phyloP scores from a whole-genome alignment of 257 asterid genomes.

The Thymus quinquecostatus region DNA sequence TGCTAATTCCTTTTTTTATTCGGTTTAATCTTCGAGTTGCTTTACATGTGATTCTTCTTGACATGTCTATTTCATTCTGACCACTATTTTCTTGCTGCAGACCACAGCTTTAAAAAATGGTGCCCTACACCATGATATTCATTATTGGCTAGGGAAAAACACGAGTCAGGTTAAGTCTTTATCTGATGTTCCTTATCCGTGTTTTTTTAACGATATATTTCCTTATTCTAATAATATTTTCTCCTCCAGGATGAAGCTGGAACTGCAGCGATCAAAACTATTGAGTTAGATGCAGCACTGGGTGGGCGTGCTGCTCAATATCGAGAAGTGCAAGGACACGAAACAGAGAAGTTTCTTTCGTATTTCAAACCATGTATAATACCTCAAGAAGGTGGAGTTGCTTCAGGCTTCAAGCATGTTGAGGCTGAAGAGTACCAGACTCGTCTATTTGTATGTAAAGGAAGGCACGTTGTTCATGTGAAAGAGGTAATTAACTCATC shows the following conservation, averaged over 20 bases:
- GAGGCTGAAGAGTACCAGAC: slow-evolving; percentile 82
- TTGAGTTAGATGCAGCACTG: slow-evolving; percentile 92
- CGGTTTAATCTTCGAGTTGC: slow-evolving; percentile 17
- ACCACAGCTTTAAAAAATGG: slow-evolving; percentile 85
- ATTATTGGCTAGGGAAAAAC: slow-evolving; percentile 95
- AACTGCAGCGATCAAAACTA: slow-evolving; percentile 84
- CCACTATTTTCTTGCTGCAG: slow-evolving; percentile 53
- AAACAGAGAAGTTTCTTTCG: slow-evolving; percentile 96
- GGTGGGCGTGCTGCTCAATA: slow-evolving; percentile 99
- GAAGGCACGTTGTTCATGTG: slow-evolving; percentile 95
- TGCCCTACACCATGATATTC: slow-evolving; percentile 86
- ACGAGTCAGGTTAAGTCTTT: slow-evolving; percentile 74
- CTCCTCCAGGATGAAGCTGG: slow-evolving; percentile 84
- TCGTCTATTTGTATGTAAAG: slow-evolving; percentile 84
- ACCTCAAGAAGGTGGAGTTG: slow-evolving; percentile 96
- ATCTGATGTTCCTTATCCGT: not conserved
- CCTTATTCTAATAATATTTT: slow-evolving; percentile 31
- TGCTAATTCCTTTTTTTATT: not conserved
- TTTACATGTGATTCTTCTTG: slow-evolving; percentile 17
- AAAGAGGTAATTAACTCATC: slow-evolving; percentile 70
- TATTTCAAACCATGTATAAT: slow-evolving; percentile 97
- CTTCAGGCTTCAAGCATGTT: slow-evolving; percentile 83
- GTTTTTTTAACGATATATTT: not conserved
- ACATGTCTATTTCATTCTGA: slow-evolving; percentile 30
- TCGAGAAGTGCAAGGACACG: slow-evolving; percentile 97